Evolutionary conservation across 2,329 filamentous ascomycete genomes (phyloP), one percentile per base, ranked within the genome.

Genomic region (Sarocladium brachiariae): DNA sequence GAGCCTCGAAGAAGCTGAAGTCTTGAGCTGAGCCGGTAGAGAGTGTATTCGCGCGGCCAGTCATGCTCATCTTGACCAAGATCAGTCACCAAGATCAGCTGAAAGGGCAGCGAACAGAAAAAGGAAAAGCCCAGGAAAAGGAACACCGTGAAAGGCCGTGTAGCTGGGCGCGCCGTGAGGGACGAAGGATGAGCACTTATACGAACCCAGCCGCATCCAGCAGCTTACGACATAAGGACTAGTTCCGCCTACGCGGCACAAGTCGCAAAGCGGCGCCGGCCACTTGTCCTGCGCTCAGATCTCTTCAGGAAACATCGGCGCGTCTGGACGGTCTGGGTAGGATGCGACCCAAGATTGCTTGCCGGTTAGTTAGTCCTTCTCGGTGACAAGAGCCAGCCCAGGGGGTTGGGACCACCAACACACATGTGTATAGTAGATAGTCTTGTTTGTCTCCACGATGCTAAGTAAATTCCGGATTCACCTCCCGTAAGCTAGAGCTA

Each of bases 1-100:
- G 43, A 13, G 43, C 43, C 27, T 47, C 43, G 16, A 47, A 47
- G 43, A 47, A 47, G 43, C 43, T 47, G 27, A 47, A 47, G 43
- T 47, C 43, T 47, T 47, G 43, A 11, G 43, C 43, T 18, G 43
- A 47, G 16, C 43, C 43, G 21, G 43, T 47, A 31, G 43, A 47
- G 11, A n/a, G 43, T 18, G 43, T 47, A 25, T 47, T 47, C 9
- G 43, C 8, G 16, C 43, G 43, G 9, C 27, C 43, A 31, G 19
- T 16, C n/a, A 25, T 19, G 21, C 43, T 47, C 43, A 47, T 47
- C 43, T 47, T 47, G 43, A 43, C 19, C 19, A 43, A 11, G 21
- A 11, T 24, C 5, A 19, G 24, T 14, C 39, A 25, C n/a, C 21
- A 30, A 30, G 13, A 30, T 30, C 7, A 30, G 27, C 13, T 30